These are phyloP conservation scores for Hanseniaspora pseudoguilliermondii DNA, from an alignment of 805 yeast genomes.

Conservation along the genomic window DNA sequence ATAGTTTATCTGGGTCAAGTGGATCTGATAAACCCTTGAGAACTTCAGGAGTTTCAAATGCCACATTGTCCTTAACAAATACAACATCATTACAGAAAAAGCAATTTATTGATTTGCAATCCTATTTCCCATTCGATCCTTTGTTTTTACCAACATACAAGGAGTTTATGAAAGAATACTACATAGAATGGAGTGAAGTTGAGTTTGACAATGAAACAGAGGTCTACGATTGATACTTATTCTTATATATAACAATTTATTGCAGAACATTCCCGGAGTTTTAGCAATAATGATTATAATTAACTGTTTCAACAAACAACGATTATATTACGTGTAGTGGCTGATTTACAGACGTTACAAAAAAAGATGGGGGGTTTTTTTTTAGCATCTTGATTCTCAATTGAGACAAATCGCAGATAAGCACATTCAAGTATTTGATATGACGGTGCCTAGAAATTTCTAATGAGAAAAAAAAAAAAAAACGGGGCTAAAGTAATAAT, in stretches of 20 bases:
- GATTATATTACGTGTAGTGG: neutral
- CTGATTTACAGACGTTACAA: neutral
- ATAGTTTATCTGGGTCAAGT: neutral
- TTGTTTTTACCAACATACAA: slow-evolving; percentile 55
- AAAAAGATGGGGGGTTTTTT: neutral
- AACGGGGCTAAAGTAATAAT: no score
- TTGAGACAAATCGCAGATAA: no score
- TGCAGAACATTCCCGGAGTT: neutral
- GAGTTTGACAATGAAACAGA: neutral
- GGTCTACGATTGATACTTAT: neutral
- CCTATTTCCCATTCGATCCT: slow-evolving; percentile 96
- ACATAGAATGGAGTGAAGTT: slow-evolving; percentile 75
- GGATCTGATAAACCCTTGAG: slow-evolving; percentile 13
- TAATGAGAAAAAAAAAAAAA: no score
- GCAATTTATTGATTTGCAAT: slow-evolving; percentile 78
- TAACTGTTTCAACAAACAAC: neutral
- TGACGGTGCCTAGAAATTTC: no score
- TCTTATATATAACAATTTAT: neutral
- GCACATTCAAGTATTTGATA: no score
- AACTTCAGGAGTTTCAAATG: slow-evolving; percentile 13
- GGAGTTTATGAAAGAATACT: slow-evolving; percentile 39
- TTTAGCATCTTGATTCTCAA: no score
- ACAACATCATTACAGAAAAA: slow-evolving; percentile 46
- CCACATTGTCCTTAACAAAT: slow-evolving; percentile 23
- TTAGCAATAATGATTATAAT: neutral